Base-by-base conservation (phyloP, 2,329 filamentous ascomycete species). In the Fusarium dlaminii region DNA sequence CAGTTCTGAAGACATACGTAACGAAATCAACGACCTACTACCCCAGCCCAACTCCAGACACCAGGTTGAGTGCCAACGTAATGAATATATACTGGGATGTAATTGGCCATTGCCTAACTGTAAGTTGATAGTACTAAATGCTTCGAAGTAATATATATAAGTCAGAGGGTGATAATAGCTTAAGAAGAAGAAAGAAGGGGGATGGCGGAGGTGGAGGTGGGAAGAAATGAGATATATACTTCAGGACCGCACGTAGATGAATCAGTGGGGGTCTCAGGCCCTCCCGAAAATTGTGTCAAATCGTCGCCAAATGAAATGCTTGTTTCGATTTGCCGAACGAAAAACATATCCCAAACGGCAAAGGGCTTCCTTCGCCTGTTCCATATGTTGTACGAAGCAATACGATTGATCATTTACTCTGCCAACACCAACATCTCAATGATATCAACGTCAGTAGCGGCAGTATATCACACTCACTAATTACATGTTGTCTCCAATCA, bases 271-370 rank as follows among this genome's bases (percentile, higher is more conserved):
- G 10, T 55, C 15, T 24, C 12, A 17, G 17, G 1, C 10, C 34
- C 20, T 8, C 13, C 14, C 24, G 2, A 29, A 20, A 39, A 9
- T 1, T 30, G 2, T 20, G 11, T 8, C 12, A 49, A 29, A 10
- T 57, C 12, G 1, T 30, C 9, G 2, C 8, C 7, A 39, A 13
- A 1, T 22, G 5, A 18, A 15, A 20, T 5, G 8, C 6, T 18
- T 27, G 24, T 11, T 18, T 11, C n/a, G 15, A 17, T 6, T 20
- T 10, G 5, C 20, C 5, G 0, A 3, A 12, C 5, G 8, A 2
- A 13, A 30, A 20, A 18, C 27, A 24, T 51, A 7, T 1, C 36
- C 22, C 22, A 17, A 51, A 7, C 14, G 5, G 17, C 22, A 34
- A 32, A 30, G 7, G 13, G 13, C 8, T 10, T 14, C 29, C 34